Conservation (phyloP, 768 basidiomycete species). For the Nidularia pulvinata region DNA sequence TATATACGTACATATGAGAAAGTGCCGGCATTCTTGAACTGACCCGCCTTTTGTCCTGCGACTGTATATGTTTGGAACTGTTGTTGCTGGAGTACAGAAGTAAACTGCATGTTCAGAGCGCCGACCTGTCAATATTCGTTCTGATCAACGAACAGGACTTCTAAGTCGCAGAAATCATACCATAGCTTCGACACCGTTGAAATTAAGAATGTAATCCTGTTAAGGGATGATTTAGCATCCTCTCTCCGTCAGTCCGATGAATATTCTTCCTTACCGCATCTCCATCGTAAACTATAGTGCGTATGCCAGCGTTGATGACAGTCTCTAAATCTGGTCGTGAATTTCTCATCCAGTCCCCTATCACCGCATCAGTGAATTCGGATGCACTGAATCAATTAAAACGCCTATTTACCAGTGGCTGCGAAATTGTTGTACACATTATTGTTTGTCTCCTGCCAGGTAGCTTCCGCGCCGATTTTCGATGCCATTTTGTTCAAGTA, state of each 20-base stretch:
- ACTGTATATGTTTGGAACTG: constrained; percentile 45
- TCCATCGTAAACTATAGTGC: constrained; percentile 52
- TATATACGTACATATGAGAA: constrained; percentile 51
- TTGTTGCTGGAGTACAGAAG: constrained; percentile 33
- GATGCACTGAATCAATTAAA: neutral
- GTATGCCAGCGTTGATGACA: constrained; percentile 56
- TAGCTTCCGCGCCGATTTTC: constrained; percentile 42
- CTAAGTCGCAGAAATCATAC: constrained; percentile 18
- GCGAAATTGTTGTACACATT: constrained; percentile 50
- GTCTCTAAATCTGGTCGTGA: constrained; percentile 47
- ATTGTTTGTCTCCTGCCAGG: constrained; percentile 38
- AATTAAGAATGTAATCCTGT: constrained; percentile 56
- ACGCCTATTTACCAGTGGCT: neutral
- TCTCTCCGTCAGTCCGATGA: no score
- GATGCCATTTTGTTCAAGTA: constrained; percentile 24
- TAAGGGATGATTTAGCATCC: neutral
- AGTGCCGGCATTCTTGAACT: constrained; percentile 57
- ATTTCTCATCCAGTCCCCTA: constrained; percentile 61
- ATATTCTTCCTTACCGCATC: constrained; percentile 41
- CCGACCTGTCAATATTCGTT: constrained; percentile 28
- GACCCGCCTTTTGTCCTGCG: constrained; percentile 39
- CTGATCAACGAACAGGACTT: no score
- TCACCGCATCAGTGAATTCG: neutral
- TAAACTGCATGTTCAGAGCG: constrained; percentile 44
- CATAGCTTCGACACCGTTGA: constrained; percentile 57